Base-by-base conservation (phyloP, 176 grass and related monocot species). In the Triticum timopheevii region DNA sequence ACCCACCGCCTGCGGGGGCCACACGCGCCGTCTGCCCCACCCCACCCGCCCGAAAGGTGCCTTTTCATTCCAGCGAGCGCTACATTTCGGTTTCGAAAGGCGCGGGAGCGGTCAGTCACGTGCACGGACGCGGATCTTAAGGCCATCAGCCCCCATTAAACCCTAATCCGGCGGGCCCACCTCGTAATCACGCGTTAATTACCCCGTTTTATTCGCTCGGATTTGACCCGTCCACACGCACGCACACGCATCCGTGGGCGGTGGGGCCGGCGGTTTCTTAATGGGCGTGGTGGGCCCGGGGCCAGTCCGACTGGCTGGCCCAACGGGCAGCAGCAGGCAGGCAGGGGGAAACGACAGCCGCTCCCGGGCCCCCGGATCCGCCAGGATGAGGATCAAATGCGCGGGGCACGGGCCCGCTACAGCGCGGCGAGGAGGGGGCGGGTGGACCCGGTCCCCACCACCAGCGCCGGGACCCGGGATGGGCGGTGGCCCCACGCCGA, bases 281-380 rank as follows among this genome's bases (percentile, higher is more conserved):
- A 22, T 12, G 70, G 56, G 7, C 19, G 2, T 0, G 0, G 70
- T 73, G 70, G 70, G 70, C 38, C 72, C 72, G 16, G 40, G 8
- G n/a, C 38, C 0, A 33, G 17, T 30, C 22, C n/a, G 61, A 66
- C 72, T 24, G 42, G 73, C 17, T 76, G 84, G 81, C 0, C 87
- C 88, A 44, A n/a, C 36, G 0, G 88, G 66, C 80, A 91, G 56
- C 19, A 22, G 56, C 15, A 52, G 47, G 76, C 47, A 24, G 10
- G 12, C 35, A 40, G 47, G 17, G 42, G 54, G 79, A 93, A 87
- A 75, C 88, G 93, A 93, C 91, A 93, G 28, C 23, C 8, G 75
- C 64, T 28, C 70, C 76, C 50, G 40, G 76, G 68, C 90, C 88
- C 85, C 86, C 89, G 88, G 93, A 90, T 94, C 80, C 70, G 88